Evolutionary conservation across 2,329 filamentous ascomycete species (phyloP).

Genomic region (Colletotrichum sp.): DNA sequence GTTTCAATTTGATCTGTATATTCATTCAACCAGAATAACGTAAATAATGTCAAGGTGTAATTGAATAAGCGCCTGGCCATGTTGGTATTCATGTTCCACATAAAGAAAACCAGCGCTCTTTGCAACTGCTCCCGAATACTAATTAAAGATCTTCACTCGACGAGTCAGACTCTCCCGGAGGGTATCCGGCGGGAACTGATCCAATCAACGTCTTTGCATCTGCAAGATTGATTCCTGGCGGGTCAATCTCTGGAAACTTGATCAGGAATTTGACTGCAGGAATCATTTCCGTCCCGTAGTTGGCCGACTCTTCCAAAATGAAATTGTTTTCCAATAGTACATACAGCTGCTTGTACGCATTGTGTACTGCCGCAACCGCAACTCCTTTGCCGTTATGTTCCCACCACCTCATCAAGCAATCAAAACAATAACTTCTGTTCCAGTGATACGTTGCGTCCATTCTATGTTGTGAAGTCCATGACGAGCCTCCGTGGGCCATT

Average conservation of each 20-base stretch:
- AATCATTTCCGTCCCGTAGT: not conserved
- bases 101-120: too few species aligned
- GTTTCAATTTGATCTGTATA: too few species aligned
- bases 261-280: not conserved
- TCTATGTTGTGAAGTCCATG: not conserved
- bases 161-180: not conserved
- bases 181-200: not conserved
- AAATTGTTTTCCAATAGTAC: too few species aligned
- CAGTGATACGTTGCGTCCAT: not conserved
- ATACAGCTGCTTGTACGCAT: not conserved
- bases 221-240: not conserved
- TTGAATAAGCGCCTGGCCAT: too few species aligned
- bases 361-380: rapidly evolving
- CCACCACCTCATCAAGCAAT: not conserved
- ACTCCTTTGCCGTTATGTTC: too few species aligned
- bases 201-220: not conserved
- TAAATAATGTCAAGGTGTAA: too few species aligned
- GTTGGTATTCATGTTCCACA: too few species aligned
- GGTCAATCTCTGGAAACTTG: not conserved
- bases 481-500: not conserved
- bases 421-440: not conserved
- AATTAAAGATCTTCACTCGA: not conserved
- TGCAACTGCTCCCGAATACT: not conserved
- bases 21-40: too few species aligned
- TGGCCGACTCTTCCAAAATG: not conserved